Conservation (phyloP, 306 rosid genomes). For the Citrullus amarus region DNA sequence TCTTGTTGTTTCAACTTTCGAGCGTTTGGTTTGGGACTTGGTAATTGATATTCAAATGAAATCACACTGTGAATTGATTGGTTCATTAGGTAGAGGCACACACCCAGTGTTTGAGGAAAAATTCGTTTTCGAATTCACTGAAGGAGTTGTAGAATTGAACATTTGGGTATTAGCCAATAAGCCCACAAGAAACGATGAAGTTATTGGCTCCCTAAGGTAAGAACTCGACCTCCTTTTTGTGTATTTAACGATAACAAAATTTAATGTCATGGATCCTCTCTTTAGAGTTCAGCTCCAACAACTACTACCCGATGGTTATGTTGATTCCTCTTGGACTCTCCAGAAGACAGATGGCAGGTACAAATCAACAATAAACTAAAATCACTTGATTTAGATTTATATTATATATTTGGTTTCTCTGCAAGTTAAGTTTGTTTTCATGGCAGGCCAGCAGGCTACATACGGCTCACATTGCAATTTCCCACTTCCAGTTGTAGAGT, state of each 20-base stretch:
- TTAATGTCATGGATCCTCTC: background rate
- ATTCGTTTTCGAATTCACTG: background rate
- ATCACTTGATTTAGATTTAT: too few species aligned
- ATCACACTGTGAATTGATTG: background rate
- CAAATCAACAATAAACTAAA: too few species aligned
- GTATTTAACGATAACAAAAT: background rate
- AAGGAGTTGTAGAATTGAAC: background rate
- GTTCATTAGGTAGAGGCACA: background rate
- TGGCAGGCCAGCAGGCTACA: conserved; percentile 1
- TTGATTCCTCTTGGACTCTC: background rate
- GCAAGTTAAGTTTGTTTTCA: background rate
- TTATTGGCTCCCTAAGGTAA: background rate
- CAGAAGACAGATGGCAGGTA: background rate
- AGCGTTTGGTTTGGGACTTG: too few species aligned
- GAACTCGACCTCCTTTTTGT: background rate
- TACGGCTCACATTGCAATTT: background rate
- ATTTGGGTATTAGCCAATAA: background rate
- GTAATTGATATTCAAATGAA: background rate
- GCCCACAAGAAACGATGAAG: background rate
- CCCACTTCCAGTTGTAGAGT: background rate
- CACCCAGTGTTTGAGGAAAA: background rate
- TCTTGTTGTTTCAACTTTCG: too few species aligned
- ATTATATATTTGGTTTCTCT: background rate
- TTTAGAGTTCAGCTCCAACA: background rate
- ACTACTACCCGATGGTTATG: background rate